These are phyloP conservation scores for Plenodomus tracheiphilus DNA, from an alignment of 2,329 filamentous ascomycete genomes.

Conservation along the genomic window DNA sequence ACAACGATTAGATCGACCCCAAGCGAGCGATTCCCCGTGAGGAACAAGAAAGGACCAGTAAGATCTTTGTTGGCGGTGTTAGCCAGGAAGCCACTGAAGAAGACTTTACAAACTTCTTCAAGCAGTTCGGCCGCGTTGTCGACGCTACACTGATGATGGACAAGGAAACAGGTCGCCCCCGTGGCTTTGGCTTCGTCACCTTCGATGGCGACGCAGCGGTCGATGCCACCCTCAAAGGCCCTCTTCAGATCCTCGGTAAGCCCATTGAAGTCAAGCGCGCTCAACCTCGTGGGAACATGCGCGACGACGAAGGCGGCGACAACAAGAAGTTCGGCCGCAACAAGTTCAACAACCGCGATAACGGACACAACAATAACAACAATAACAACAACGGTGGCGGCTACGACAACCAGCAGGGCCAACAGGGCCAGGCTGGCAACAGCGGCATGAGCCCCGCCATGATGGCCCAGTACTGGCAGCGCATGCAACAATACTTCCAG, in stretches of 20 bases:
- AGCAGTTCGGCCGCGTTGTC: constrained; percentile 91
- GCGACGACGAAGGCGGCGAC: constrained; percentile 80
- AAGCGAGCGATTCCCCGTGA: constrained; percentile 97
- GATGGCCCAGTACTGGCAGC: constrained; percentile 98
- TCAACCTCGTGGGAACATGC: constrained; percentile 90
- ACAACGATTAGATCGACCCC: constrained; percentile 78
- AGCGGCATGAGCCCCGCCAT: constrained; percentile 86
- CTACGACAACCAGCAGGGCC: constrained; percentile 53
- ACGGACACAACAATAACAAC: constrained; percentile 45
- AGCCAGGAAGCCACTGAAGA: constrained; percentile 96
- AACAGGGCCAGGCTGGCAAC: constrained; percentile 42
- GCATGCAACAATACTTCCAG: constrained; percentile 96
- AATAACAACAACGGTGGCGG: constrained; percentile 46
- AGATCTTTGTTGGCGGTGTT: constrained; percentile 98
- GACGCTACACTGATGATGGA: constrained; percentile 99
- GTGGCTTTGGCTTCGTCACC: constrained; percentile 97
- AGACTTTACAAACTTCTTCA: constrained; percentile 96
- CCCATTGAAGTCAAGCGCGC: constrained; percentile 98
- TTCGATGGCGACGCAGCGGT: constrained; percentile 96
- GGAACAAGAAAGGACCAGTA: constrained; percentile 96
- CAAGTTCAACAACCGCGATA: constrained; percentile 44
- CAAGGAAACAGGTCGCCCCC: constrained; percentile 95
- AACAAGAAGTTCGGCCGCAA: constrained; percentile 44
- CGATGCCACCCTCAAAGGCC: constrained; percentile 81
- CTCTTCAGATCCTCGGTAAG: constrained; percentile 92